A percentile compares a stretch with the other conserved stretches of the same genome.
Conservation (phyloP, 495 filamentous ascomycete species). For the Copromyces sp. region DNA sequence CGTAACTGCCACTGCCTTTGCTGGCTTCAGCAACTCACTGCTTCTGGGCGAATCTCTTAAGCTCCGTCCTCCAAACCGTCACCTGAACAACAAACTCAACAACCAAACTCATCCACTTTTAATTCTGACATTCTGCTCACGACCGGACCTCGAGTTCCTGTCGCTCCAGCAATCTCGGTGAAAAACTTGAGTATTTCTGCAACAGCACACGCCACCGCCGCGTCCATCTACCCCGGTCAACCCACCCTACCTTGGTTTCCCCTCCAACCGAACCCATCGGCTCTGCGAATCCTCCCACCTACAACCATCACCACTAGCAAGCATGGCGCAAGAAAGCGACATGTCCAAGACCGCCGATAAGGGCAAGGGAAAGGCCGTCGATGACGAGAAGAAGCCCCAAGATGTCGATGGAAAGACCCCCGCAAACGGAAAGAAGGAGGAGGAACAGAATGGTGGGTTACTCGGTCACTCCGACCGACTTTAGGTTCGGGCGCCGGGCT, state of each 20-base stretch:
- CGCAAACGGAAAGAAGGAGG: conserved; percentile 65
- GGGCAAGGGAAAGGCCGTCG: conserved; percentile 84
- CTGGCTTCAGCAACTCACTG: neutral
- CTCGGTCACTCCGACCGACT: conserved; percentile 6
- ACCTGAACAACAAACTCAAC: conserved; percentile 6
- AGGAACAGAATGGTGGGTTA: conserved; percentile 42
- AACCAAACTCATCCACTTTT: neutral
- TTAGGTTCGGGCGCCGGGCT: conserved; percentile 3
- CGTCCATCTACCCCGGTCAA: neutral
- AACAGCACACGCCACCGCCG: neutral
- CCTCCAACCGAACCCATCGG: neutral
- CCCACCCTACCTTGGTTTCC: neutral
- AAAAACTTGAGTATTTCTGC: neutral
- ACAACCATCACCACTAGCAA: conserved; percentile 6
- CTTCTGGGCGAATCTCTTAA: conserved; percentile 12
- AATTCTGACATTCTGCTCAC: neutral
- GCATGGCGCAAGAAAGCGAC: conserved; percentile 89
- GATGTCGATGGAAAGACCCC: conserved; percentile 57
- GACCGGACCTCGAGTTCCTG: neutral
- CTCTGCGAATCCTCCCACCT: neutral
- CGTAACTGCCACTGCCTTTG: conserved; percentile 10
- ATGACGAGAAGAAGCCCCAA: conserved; percentile 51
- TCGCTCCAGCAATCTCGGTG: neutral
- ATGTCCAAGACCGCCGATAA: conserved; percentile 77
- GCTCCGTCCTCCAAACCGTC: conserved; percentile 11